Percentiles rank a stretch among this genome's conserved stretches.
Conservation (phyloP, 1,139 yeast species). For the Hansenula sp. region DNA sequence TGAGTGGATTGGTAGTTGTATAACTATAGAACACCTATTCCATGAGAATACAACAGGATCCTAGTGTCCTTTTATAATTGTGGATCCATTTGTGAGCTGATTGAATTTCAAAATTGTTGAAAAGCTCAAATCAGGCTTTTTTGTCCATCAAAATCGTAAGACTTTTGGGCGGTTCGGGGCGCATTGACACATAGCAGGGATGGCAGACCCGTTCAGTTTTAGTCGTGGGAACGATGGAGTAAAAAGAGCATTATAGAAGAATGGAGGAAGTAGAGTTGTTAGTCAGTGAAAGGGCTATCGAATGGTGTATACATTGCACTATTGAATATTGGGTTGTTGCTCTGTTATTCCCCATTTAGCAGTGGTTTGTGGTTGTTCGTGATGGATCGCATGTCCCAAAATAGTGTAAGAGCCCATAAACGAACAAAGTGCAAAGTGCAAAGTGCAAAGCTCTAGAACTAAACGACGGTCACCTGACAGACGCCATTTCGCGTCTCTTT, state of each 20-base stretch:
- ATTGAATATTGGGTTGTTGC: not conserved
- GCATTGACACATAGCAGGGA: no score
- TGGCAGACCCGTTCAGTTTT: no score
- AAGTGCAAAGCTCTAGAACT: not conserved
- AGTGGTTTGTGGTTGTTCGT: not conserved
- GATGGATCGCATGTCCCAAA: not conserved
- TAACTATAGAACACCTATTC: not conserved
- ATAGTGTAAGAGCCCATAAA: not conserved
- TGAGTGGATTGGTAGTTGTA: not conserved
- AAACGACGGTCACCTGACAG: conserved; percentile 8
- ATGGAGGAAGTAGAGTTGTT: no score
- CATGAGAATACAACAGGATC: not conserved
- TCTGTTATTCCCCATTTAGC: not conserved
- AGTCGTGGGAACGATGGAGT: no score
- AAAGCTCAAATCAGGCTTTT: no score
- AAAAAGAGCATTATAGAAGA: no score
- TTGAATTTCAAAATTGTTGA: no score
- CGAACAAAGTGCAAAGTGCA: not conserved
- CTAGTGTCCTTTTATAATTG: not conserved
- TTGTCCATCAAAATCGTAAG: not conserved
- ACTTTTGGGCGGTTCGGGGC: not conserved
- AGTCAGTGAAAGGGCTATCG: no score
- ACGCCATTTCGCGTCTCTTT: conserved; percentile 12
- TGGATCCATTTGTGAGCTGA: not conserved
- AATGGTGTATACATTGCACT: not conserved